These are phyloP conservation scores for Hemerocallis citrina DNA, from an alignment of 106 monocot genomes.

Conservation along the genomic window DNA sequence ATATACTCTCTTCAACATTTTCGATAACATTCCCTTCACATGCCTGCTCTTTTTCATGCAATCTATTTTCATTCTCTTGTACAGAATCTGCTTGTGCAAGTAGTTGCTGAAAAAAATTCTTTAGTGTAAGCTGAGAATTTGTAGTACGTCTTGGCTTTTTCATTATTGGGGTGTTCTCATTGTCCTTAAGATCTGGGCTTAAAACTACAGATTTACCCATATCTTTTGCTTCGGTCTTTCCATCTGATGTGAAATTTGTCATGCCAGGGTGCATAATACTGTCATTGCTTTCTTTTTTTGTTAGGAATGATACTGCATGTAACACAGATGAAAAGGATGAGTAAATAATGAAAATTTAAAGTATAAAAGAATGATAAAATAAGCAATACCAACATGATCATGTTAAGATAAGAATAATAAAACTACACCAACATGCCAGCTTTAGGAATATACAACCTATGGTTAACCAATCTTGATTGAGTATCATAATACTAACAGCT, in stretches of 20 bases:
- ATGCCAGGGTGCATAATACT: background rate
- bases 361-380: background rate
- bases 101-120: conserved; percentile 58
- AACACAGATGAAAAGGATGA: background rate
- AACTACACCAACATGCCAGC: too few species aligned
- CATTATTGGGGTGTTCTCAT: conserved; percentile 15
- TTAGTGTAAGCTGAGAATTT: conserved; percentile 65
- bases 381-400: background rate
- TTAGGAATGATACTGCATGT: conserved; percentile 73
- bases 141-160: conserved; percentile 33
- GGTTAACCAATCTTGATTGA: too few species aligned
- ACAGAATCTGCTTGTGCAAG: conserved; percentile 10
- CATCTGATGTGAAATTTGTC: conserved; percentile 2
- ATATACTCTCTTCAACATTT: conserved; percentile 14
- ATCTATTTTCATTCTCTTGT: conserved; percentile 9
- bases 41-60: conserved; percentile 3
- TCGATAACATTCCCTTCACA: background rate
- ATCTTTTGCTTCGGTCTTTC: conserved; percentile 14
- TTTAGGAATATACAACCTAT: too few species aligned
- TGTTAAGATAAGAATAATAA: too few species aligned
- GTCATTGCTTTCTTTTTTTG: conserved; percentile 27
- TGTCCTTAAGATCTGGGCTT: conserved; percentile 13
- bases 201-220: conserved; percentile 5
- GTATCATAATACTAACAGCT: too few species aligned
- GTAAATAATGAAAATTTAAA: background rate